Evolutionary conservation across 805 yeast species (phyloP), one percentile per base, ranked within the genome.

Genomic region (Saccharomycopsis oosterbeekiorum): DNA sequence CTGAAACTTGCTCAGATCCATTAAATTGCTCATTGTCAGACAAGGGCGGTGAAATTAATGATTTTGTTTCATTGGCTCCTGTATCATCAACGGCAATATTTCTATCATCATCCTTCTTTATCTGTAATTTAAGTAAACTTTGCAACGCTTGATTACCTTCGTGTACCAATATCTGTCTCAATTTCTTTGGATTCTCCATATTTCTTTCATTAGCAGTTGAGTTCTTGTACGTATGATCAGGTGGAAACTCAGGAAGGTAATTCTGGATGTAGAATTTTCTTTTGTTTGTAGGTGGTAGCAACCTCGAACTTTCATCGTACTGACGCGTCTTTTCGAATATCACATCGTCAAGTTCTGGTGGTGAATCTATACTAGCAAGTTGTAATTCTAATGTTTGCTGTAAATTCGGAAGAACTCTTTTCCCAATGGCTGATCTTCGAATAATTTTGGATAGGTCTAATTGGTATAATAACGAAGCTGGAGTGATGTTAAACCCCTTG

Each of bases 181-280:
- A 78, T 61, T 80, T 76, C 65, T 86, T 82, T 63, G 92, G 89
- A 68, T 89, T 93, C 1, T 84, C 80, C 15, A 84, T 73, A 21
- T 85, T 77, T 26, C 82, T 76, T 60, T 84, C 78, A 70, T 76
- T 91, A 65, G 79, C 78, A 0, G 96, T 87, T 0, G 97, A 88
- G 60, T 84, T 81, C 71, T 83, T 84, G 70, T 87, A 93, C 0
- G 98, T 93, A 72, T 92, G 96, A 68, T 90, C 96, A 0, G 98
- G 97, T 0, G 99, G 99, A 36, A 93, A 77, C 12, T 84, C 83
- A 0, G 99, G 99, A 67, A 93, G 74, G 85, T 91, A 91, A 5
- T 74, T 69, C 0, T 96, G 96, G 8, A 89, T 78, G 62, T 82
- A 82, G 4, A 70, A 69, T 56, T 74, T 74, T 42, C 71, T 65